Evolutionary conservation across 139 green algal genomes (phyloP).

Genomic region (Mesotaenium endlicherianum): DNA sequence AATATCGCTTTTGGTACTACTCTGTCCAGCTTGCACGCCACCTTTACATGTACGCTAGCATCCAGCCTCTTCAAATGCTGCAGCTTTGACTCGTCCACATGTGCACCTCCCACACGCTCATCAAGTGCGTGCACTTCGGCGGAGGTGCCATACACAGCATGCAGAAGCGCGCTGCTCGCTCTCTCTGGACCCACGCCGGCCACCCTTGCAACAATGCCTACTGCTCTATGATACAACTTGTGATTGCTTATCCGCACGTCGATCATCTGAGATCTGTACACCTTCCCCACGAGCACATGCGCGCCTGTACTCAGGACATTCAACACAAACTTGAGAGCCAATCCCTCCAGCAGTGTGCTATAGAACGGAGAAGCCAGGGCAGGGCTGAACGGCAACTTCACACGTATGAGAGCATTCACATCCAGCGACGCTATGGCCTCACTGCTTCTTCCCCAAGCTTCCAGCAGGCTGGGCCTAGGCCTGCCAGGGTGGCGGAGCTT

Average conservation of each 20-base stretch:
- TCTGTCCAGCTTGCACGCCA: background rate
- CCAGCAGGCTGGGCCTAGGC: no score
- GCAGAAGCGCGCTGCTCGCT: background rate
- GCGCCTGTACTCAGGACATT: slow-evolving; percentile 49
- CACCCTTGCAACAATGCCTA: slow-evolving; percentile 37
- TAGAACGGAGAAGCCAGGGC: no score
- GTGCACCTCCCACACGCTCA: background rate
- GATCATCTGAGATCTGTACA: slow-evolving; percentile 46
- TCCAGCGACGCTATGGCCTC: no score
- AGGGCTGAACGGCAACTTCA: no score
- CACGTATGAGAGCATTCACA: no score
- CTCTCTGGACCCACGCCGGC: background rate
- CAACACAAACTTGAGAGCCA: slow-evolving; percentile 36
- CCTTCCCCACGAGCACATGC: slow-evolving; percentile 52
- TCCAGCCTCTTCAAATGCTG: background rate
- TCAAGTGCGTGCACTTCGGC: no score
- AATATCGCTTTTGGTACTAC: background rate
- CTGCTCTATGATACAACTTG: slow-evolving; percentile 52
- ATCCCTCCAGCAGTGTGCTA: no score
- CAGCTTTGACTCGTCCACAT: background rate
- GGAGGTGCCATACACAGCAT: slow-evolving; percentile 10
- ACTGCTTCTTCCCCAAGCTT: no score
- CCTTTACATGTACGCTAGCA: background rate
- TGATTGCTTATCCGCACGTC: slow-evolving; percentile 50
- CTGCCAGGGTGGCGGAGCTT: no score